Conservation (phyloP, 768 basidiomycete genomes). For the Macrolepiota albuminosa region DNA sequence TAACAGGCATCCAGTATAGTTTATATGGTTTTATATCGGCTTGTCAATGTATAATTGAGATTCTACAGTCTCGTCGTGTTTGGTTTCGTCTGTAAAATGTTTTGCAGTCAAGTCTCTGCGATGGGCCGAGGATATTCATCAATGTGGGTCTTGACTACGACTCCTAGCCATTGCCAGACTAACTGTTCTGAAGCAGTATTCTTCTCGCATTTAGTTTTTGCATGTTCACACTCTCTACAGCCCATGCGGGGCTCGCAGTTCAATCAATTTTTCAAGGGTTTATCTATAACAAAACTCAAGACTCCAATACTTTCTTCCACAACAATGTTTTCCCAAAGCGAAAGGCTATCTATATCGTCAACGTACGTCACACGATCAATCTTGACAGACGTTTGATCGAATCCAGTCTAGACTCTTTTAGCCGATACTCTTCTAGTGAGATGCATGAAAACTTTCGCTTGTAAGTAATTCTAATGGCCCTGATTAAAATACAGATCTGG, state of each 20-base stretch:
- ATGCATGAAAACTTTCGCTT: neutral
- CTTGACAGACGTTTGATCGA: neutral
- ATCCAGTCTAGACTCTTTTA: constrained; percentile 17
- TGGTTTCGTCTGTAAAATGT: constrained; percentile 20
- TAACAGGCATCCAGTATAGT: constrained; percentile 22
- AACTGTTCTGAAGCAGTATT: constrained; percentile 6
- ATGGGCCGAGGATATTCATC: constrained; percentile 19
- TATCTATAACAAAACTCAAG: constrained; percentile 14
- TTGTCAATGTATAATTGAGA: neutral
- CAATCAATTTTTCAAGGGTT: constrained; percentile 23
- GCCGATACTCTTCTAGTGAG: constrained; percentile 22
- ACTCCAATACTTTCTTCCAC: constrained; percentile 17
- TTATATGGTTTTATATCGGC: neutral
- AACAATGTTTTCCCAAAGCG: constrained; percentile 22
- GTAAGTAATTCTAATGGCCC: neutral
- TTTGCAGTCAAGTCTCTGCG: constrained; percentile 13
- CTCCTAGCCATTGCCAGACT: neutral
- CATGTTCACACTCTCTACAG: constrained; percentile 24
- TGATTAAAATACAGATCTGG: constrained; percentile 18
- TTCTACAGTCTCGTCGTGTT: constrained; percentile 19
- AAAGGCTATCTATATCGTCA: constrained; percentile 25
- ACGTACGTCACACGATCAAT: constrained; percentile 13
- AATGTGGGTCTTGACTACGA: constrained; percentile 4
- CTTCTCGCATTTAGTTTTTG: constrained; percentile 18
- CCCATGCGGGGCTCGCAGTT: constrained; percentile 21